These are phyloP conservation scores for Calonectria naviculata DNA, from an alignment of 2,329 filamentous ascomycete species.

Conservation along the genomic window DNA sequence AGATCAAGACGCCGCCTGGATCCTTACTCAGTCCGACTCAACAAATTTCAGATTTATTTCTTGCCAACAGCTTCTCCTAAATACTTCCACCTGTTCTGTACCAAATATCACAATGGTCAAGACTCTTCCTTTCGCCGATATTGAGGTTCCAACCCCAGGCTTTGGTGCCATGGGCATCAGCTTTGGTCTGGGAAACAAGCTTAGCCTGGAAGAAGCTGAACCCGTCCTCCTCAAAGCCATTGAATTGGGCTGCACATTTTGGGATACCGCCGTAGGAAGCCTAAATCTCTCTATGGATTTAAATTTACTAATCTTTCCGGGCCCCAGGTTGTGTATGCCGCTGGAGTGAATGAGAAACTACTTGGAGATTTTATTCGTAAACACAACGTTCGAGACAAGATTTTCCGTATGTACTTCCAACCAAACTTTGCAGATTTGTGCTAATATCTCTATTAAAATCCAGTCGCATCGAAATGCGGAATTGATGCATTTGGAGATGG, in stretches of 20 bases:
- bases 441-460: not conserved
- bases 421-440: not conserved
- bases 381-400: slow-evolving; percentile 60
- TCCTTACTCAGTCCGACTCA: not conserved
- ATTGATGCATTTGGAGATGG: slow-evolving; percentile 48
- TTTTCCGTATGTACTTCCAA: slow-evolving; percentile 52
- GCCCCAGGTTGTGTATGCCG: slow-evolving; percentile 55
- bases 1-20: no score
- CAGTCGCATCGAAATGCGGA: slow-evolving; percentile 63
- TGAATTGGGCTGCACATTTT: slow-evolving; percentile 10
- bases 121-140: not conserved
- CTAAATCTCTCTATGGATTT: no score
- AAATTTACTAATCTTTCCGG: not conserved
- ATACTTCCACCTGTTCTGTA: no score
- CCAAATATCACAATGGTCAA: not conserved
- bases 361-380: slow-evolving; percentile 62
- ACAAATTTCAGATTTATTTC: not conserved
- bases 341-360: slow-evolving; percentile 61
- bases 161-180: slow-evolving; percentile 17
- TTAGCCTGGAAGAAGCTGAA: slow-evolving; percentile 5
- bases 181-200: slow-evolving; percentile 7
- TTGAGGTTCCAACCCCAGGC: slow-evolving; percentile 5
- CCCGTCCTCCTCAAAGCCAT: slow-evolving; percentile 13
- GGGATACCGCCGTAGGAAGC: slow-evolving; percentile 6
- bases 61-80: not conserved